Evolutionary conservation across 768 basidiomycete genomes (phyloP).

Genomic region (Hypholoma fasciculare): DNA sequence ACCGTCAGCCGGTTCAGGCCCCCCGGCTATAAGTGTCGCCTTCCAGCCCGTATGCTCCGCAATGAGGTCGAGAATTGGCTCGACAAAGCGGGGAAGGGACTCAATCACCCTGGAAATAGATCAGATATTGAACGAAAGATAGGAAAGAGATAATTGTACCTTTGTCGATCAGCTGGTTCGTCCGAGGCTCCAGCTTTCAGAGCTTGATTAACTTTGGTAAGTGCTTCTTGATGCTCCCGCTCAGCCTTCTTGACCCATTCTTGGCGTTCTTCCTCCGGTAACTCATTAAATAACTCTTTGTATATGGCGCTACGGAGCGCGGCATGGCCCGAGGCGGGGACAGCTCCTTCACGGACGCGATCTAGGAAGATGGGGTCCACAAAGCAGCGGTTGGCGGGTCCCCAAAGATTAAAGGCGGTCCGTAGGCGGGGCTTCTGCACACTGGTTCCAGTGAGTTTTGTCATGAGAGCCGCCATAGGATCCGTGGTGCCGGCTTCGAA

Average conservation of each 20-base stretch:
- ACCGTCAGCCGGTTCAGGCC: slow-evolving; percentile 17
- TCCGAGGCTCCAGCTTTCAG: not conserved
- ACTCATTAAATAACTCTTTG: slow-evolving; percentile 3
- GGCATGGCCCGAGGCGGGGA: not conserved
- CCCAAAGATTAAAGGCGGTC: slow-evolving; percentile 7
- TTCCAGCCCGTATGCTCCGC: slow-evolving; percentile 14
- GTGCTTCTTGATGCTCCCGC: slow-evolving; percentile 3
- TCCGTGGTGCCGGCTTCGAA: not conserved
- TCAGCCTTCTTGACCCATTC: not conserved
- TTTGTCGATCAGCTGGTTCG: slow-evolving; percentile 11
- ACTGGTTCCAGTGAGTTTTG: slow-evolving; percentile 1
- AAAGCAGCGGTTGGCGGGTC: not conserved
- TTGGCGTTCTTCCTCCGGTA: not conserved
- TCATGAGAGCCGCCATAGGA: not conserved
- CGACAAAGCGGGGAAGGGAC: slow-evolving; percentile 1
- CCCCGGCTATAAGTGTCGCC: slow-evolving; percentile 10
- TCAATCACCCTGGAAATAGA: slow-evolving; percentile 9
- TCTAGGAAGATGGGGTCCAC: not conserved
- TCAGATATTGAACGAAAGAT: no score
- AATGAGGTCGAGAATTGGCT: slow-evolving; percentile 12
- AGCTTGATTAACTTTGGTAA: slow-evolving; percentile 1
- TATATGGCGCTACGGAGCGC: slow-evolving; percentile 5
- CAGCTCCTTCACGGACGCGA: not conserved
- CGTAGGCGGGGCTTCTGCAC: not conserved
- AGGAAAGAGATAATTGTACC: no score